Evolutionary conservation across 106 monocot species (phyloP), one percentile per base, ranked within the genome.

Genomic region (Vanilla planifolia): DNA sequence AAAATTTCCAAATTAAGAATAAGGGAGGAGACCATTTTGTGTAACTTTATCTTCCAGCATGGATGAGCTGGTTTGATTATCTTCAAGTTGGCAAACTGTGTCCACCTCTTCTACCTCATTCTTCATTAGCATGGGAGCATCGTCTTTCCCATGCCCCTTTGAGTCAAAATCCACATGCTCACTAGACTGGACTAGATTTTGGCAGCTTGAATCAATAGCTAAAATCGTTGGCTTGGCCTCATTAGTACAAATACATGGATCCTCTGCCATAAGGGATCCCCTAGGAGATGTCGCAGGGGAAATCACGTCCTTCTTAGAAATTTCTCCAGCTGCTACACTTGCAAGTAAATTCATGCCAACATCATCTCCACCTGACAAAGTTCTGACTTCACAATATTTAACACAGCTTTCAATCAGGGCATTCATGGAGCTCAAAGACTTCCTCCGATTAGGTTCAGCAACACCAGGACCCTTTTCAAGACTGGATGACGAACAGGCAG

Each of bases 291-390:
- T 15, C 16, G 53, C 53, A 55, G 53, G n/a, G 0, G 53, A 16
- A 71, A 48, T 42, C 53, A 65, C 52, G 32, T 72, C 63, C 22
- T 70, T 72, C 41, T 79, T 75, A 3, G 66, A 55, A 21, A 80
- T 80, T 75, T 89, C 80, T 46, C 72, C 80, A 75, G 80, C 53
- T 74, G 88, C 88, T 24, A 83, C 83, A 68, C 73, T 80, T 3
- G 89, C 77, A 62, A 83, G 84, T 51, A 76, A 55, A 60, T 73
- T 82, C 62, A 80, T 88, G 35, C 88, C 88, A 29, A 66, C 64
- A 79, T 80, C 80, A 65, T 83, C 82, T 7, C 64, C 83, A 53
- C 48, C 65, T 8, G 73, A 64, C 27, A 75, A 55, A 58, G 65
- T 61, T 61, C 62, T 67, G 35, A 42, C 35, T 65, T 82, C 79